These are phyloP conservation scores for Austroboletus olivaceoglutinosus DNA, from an alignment of 1,284 basidiomycete species.

Conservation along the genomic window DNA sequence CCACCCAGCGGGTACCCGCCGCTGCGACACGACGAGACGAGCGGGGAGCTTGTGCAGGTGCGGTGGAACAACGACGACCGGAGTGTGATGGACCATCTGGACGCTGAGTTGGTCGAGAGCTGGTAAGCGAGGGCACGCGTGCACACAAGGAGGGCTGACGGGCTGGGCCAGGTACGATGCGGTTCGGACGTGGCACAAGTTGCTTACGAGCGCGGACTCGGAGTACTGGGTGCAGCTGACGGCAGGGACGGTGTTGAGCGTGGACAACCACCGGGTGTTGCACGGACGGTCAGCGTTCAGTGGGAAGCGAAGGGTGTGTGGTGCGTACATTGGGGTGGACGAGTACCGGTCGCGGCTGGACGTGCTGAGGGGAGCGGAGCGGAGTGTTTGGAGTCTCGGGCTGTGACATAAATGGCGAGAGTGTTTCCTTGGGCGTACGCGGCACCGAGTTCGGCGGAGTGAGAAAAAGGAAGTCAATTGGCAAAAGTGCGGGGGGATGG, in stretches of 20 bases:
- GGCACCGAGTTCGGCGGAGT: conserved; percentile 21
- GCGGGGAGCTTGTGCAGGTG: conserved; percentile 72
- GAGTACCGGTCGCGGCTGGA: conserved; percentile 80
- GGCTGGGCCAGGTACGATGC: conserved; percentile 70
- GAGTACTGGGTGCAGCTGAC: conserved; percentile 90
- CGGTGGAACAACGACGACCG: conserved; percentile 97
- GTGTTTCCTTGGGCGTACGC: conserved; percentile 2
- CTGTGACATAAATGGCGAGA: conserved; percentile 14
- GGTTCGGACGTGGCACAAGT: conserved; percentile 73
- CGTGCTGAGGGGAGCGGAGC: conserved; percentile 53
- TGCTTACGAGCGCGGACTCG: conserved; percentile 75
- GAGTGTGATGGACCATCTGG: conserved; percentile 69
- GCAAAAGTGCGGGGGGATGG: conserved; percentile 22
- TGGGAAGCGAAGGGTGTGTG: conserved; percentile 90
- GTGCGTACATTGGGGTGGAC: conserved; percentile 91
- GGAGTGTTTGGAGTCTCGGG: conserved; percentile 25
- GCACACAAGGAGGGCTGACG: conserved; percentile 4
- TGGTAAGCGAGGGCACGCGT: conserved; percentile 51
- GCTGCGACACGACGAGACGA: conserved; percentile 60
- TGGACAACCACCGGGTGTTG: conserved; percentile 90
- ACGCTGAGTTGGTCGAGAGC: conserved; percentile 57
- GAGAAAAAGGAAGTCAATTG: conserved; percentile 17
- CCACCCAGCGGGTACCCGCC: conserved; percentile 65
- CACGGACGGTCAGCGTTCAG: conserved; percentile 91
- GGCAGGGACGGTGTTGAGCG: conserved; percentile 75